Base-by-base conservation (phyloP, 2,329 filamentous ascomycete genomes). In the Claviceps cyperi region DNA sequence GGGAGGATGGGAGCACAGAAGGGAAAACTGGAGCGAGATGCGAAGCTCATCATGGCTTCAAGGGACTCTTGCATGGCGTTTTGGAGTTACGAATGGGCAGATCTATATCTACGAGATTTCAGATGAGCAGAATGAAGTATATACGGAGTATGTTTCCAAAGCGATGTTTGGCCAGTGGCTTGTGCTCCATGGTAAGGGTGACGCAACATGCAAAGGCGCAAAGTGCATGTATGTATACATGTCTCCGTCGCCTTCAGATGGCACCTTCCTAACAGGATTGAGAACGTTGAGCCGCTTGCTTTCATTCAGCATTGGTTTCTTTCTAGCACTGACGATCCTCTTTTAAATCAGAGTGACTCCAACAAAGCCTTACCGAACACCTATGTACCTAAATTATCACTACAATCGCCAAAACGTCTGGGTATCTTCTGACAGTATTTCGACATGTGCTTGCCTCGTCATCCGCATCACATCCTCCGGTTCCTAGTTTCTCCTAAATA, bases 31-130 rank as follows among this genome's bases (percentile, higher is more conserved):
- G 37, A 14, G 19, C 45, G 39, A 44, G 40, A 51, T 45, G 46
- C 40, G 41, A 46, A 39, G 40, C 40, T 28, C 47, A 47, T 36
- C 47, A 46, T 48, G 49, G 45, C 38, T 43, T 52, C 52, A 37
- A 47, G 50, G 47, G 50, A 39, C 47, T 50, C 35, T 50, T 55
- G 54, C 47, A 54, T 46, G 58, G 58, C 54, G 58, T 59, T 54
- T 32, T 52, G 51, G 54, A 38, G 54, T 38, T 39, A n/a, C 24
- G 41, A 22, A 45, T 46, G 21, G 36, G 17, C 24, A 50, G 43
- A 35, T 50, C 43, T 50, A 46, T 39, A 39, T 36, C 17, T 41
- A 32, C 24, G 41, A 41, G 37, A 43, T 46, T 40, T 37, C 38
- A 41, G 21, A 43, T 38, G 19, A 49, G 21, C 32, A 48, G 36